A percentile compares a stretch with the other conserved stretches of the same genome.
Conservation (phyloP, 2,329 filamentous ascomycete genomes). For the Botryosphaeria agaves region DNA sequence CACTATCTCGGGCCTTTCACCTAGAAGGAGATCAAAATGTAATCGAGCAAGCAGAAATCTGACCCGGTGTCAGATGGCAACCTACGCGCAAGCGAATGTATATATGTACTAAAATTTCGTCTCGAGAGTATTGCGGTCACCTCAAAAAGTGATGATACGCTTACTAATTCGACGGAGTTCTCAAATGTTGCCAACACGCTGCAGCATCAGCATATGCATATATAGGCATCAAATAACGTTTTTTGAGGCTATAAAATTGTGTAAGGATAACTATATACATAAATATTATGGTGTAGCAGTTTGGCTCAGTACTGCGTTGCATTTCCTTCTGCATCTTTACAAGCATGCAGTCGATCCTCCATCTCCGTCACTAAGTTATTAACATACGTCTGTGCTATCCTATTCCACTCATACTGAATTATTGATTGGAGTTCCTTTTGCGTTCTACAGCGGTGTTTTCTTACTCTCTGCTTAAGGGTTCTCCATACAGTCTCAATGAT, state of each 20-base stretch:
- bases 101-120: no score
- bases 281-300: not conserved
- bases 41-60: no score
- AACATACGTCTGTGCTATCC: not conserved
- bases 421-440: not conserved
- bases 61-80: no score
- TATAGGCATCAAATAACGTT: no score
- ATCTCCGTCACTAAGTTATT: constrained; percentile 1
- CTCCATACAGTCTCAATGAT: constrained; percentile 1
- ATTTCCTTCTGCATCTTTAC: not conserved
- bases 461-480: constrained; percentile 1
- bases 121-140: no score
- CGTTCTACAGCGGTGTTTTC: not conserved
- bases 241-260: not conserved
- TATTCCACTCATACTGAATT: constrained; percentile 1
- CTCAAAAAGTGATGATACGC: no score
- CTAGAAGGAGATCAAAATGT: no score
- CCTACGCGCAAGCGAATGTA: no score
- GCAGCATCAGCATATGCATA: no score
- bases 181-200: no score
- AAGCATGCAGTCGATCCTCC: not conserved
- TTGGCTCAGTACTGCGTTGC: not conserved
- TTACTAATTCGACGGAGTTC: no score
- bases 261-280: not conserved
- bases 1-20: no score